Evolutionary conservation across 352 stramenopile species (phyloP).

Genomic region (Albugo candida): DNA sequence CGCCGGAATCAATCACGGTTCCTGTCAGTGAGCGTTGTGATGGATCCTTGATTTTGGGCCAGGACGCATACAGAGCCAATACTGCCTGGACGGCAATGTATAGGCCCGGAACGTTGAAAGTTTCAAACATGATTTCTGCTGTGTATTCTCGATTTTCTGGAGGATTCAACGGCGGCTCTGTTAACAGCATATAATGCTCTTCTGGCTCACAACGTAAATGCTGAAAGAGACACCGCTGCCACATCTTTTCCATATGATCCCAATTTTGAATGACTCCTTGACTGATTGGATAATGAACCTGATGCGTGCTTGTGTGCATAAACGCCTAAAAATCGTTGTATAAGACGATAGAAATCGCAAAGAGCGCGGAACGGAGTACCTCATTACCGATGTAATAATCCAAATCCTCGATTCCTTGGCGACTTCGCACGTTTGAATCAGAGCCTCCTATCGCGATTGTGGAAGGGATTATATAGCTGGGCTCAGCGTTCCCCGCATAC

Average conservation of each 20-base stretch:
- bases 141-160: constrained; percentile 91
- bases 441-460: constrained; percentile 71
- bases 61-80: constrained; percentile 85
- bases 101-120: constrained; percentile 87
- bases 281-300: constrained; percentile 80
- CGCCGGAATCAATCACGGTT: constrained; percentile 87
- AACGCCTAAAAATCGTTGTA: constrained; percentile 25
- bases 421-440: constrained; percentile 56
- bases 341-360: neutral
- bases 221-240: constrained; percentile 85
- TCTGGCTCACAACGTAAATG: constrained; percentile 86
- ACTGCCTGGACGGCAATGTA: constrained; percentile 93
- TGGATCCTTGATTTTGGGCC: constrained; percentile 80
- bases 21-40: constrained; percentile 81
- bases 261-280: constrained; percentile 87
- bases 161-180: constrained; percentile 85
- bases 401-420: constrained; percentile 84
- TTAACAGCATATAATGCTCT: constrained; percentile 85
- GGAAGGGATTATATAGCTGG: constrained; percentile 91
- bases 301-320: constrained; percentile 76
- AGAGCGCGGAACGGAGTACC: neutral
- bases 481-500: constrained; percentile 86
- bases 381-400: constrained; percentile 94
- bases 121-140: constrained; percentile 94
- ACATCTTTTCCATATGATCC: constrained; percentile 92